Base-by-base conservation (phyloP, 2,329 filamentous ascomycete genomes). In the Daldinia sp. region DNA sequence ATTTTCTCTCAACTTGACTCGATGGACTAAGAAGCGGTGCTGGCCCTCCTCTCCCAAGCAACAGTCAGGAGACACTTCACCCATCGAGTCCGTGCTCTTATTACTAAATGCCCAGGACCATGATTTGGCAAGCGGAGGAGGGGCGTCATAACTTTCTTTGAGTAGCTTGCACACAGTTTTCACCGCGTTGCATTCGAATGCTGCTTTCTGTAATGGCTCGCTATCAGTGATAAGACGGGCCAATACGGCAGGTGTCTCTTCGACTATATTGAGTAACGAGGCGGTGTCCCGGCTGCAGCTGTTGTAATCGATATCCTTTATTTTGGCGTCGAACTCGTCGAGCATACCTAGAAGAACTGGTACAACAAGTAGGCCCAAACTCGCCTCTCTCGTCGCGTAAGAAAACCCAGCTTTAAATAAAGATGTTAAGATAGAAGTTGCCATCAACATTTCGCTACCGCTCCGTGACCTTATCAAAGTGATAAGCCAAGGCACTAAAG, bases 161-260 rank as follows among this genome's bases (percentile, higher is more conserved):
- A 89, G 76, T 12, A 88, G 79, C 59, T 81, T 84, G 61, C 81
- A 82, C 35, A 87, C 75, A 1, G 80, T 78, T 71, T 82, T 82
- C 54, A 86, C 80, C 0, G 82, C 85, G 28, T 82, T 79, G 63
- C 84, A 85, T 67, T 98, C 93, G 48, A 90, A 91, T 0, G 94
- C 93, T 41, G 93, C 90, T 74, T 90, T 92, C 79, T 98, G 95
- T 60, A 98, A 84, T 65, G 88, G 86, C 67, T 92, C 89, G 77
- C 90, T 93, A 75, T 96, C 93, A 28, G 89, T 89, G 18, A 97
- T 89, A 42, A 98, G 84, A 51, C 90, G 89, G 15, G 93, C 93
- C 61, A 98, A 84, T 10, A 97, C 87, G 1, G 88, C 86, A 6
- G 94, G 93, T 1, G 92, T 89, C 69, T 88, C 88, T 77, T 95